phyloP scores from a whole-genome alignment of 331 rosid species.

The Telfairia occidentalis region DNA sequence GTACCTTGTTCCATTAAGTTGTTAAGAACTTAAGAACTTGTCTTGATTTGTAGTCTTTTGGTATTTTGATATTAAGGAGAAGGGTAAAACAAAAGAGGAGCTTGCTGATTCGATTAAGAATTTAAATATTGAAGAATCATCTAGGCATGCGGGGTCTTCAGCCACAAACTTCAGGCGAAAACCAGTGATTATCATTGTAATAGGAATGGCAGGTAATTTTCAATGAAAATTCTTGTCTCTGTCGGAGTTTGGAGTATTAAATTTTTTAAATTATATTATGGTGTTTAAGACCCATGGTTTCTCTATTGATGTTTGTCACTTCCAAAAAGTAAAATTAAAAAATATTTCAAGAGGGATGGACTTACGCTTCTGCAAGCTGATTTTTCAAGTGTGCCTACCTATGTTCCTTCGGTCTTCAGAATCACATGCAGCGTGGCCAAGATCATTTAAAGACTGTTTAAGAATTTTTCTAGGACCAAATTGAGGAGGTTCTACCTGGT shows the following conservation, averaged over 20 bases:
- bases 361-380: neutral
- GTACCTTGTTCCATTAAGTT: neutral
- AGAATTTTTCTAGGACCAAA: neutral
- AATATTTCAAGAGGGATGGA: neutral
- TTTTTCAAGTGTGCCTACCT: neutral
- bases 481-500: neutral
- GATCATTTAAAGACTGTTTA: neutral
- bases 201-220: constrained; percentile 79
- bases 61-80: constrained; percentile 20
- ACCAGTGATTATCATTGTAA: constrained; percentile 75
- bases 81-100: constrained; percentile 42
- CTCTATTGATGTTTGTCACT: neutral
- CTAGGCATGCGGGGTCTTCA: constrained; percentile 32
- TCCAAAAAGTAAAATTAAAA: neutral
- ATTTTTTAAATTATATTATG: neutral
- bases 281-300: neutral
- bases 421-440: neutral
- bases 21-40: neutral
- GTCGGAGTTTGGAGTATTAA: neutral
- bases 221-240: neutral
- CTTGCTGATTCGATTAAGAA: constrained; percentile 48
- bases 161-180: constrained; percentile 45
- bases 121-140: constrained; percentile 45
- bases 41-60: neutral
- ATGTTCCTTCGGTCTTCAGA: neutral